These are phyloP conservation scores for Artomyces pyxidatus DNA, from an alignment of 768 basidiomycete species.

Conservation along the genomic window DNA sequence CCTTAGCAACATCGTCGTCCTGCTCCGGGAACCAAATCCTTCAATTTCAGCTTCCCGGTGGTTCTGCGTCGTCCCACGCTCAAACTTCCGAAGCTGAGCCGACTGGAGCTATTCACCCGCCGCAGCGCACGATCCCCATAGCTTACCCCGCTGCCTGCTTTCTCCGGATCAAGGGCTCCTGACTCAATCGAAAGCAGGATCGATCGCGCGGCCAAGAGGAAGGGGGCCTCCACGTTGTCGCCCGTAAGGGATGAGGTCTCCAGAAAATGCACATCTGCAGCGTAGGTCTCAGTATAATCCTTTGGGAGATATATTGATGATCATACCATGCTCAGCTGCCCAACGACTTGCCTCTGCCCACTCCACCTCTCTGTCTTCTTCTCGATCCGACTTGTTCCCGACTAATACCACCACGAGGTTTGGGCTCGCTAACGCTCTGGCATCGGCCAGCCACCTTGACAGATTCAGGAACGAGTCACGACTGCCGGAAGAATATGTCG, in stretches of 20 bases:
- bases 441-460: conserved; percentile 88
- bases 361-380: conserved; percentile 92
- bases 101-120: conserved; percentile 85
- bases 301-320: neutral
- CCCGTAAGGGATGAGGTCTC: conserved; percentile 90
- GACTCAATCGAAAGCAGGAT: conserved; percentile 89
- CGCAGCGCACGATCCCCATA: conserved; percentile 92
- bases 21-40: conserved; percentile 53
- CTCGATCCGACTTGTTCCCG: conserved; percentile 92
- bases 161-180: conserved; percentile 86
- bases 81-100: conserved; percentile 78
- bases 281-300: neutral
- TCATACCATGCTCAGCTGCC: conserved; percentile 89
- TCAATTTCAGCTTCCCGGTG: conserved; percentile 51
- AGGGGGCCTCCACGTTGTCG: conserved; percentile 92
- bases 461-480: conserved; percentile 83
- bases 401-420: conserved; percentile 86
- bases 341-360: conserved; percentile 92
- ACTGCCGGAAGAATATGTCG: conserved; percentile 32
- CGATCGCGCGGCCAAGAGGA: conserved; percentile 77
- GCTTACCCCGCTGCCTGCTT: conserved; percentile 89
- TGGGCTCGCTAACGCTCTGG: conserved; percentile 85
- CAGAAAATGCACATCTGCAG: conserved; percentile 81
- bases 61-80: conserved; percentile 55
- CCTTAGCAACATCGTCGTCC: conserved; percentile 53